phyloP scores from a whole-genome alignment of 1,284 basidiomycete species.

The Ganoderma meredithae region DNA sequence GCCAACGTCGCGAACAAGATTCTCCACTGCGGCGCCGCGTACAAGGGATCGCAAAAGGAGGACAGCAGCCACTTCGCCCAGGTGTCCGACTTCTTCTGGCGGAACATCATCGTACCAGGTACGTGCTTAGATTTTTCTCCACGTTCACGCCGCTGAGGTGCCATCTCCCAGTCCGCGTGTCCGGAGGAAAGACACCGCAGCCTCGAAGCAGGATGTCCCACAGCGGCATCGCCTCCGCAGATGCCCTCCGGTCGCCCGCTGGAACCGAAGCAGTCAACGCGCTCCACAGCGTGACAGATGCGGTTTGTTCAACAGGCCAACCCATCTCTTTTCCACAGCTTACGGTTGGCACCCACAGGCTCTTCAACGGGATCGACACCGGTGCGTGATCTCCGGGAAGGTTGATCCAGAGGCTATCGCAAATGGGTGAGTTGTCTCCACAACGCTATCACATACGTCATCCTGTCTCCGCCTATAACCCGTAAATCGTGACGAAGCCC shows the following conservation, averaged over 20 bases:
- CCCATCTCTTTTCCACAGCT: not conserved
- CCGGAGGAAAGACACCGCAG: conserved; percentile 28
- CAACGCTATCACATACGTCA: not conserved
- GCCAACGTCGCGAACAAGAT: conserved; percentile 26
- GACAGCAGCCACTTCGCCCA: conserved; percentile 21
- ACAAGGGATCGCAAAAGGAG: conserved; percentile 11
- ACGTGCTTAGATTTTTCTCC: not conserved
- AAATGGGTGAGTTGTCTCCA: conserved; percentile 21
- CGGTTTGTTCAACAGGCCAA: conserved; percentile 9
- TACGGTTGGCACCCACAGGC: conserved; percentile 13
- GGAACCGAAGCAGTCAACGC: conserved; percentile 22
- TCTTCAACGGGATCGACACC: conserved; percentile 18
- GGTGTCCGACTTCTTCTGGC: conserved; percentile 30
- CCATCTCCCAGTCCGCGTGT: conserved; percentile 22
- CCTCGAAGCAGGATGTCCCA: conserved; percentile 24
- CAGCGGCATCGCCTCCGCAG: conserved; percentile 23
- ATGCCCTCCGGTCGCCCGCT: conserved; percentile 20
- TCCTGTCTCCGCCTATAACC: not conserved
- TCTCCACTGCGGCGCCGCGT: conserved; percentile 20
- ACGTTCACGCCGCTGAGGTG: not conserved
- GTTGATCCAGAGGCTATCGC: conserved; percentile 27
- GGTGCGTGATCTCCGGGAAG: conserved; percentile 28
- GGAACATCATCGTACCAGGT: conserved; percentile 29
- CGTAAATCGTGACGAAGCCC: not conserved
- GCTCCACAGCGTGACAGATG: conserved; percentile 23